A percentile compares a stretch with the other conserved stretches of the same genome.
Conservation (phyloP, 192 early-diverging fungal species). For the Geranomyces variabilis region DNA sequence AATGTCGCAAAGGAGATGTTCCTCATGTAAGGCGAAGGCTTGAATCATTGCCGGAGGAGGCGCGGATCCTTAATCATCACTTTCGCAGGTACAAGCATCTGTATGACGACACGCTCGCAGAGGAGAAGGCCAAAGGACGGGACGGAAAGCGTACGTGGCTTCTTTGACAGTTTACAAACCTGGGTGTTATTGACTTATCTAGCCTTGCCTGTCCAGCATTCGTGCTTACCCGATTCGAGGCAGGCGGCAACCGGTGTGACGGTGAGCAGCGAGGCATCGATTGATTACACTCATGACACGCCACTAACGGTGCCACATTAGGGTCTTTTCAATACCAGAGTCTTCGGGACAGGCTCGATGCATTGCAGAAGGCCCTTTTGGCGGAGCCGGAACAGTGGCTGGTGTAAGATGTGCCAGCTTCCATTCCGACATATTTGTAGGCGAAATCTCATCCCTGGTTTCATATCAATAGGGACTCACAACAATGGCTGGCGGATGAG, state of each 20-base stretch:
- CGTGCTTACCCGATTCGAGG: conserved; percentile 53
- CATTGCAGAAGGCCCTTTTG: conserved; percentile 45
- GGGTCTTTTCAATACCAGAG: conserved; percentile 37
- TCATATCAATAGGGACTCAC: conserved; percentile 16
- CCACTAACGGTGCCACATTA: not conserved
- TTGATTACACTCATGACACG: too few species aligned
- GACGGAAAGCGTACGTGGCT: conserved; percentile 7
- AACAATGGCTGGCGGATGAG: conserved; percentile 50
- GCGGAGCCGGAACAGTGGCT: conserved; percentile 59
- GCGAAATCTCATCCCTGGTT: too few species aligned
- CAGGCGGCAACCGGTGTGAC: conserved; percentile 40
- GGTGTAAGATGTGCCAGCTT: too few species aligned
- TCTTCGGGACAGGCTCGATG: conserved; percentile 45
- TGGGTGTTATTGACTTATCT: not conserved
- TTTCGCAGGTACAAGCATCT: not conserved
- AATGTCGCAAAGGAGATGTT: conserved; percentile 63
- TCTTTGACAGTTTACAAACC: too few species aligned
- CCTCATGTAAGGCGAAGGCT: conserved; percentile 32
- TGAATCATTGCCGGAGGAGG: too few species aligned
- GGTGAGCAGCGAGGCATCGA: too few species aligned
- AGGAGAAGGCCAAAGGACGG: conserved; percentile 51
- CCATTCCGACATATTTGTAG: too few species aligned
- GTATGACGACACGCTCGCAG: conserved; percentile 40
- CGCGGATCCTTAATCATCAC: not conserved
- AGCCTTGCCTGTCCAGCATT: conserved; percentile 49